These are phyloP conservation scores for Solanum appendiculatum DNA, from an alignment of 257 asterid genomes.

Conservation along the genomic window DNA sequence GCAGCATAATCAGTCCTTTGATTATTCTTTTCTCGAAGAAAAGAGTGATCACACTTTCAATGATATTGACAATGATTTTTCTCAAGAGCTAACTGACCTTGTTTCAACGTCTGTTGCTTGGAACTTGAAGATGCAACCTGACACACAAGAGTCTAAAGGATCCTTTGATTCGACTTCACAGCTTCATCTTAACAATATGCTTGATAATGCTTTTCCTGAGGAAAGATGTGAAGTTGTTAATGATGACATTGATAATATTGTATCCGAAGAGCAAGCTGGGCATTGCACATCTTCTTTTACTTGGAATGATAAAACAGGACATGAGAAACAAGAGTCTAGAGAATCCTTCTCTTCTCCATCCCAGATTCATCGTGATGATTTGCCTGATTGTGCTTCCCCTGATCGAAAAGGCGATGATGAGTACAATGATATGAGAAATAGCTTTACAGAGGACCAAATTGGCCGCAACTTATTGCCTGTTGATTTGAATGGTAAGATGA, in stretches of 20 bases:
- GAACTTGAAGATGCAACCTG: slow-evolving; percentile 38
- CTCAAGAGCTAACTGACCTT: slow-evolving; percentile 41
- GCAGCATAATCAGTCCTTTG: slow-evolving; percentile 29
- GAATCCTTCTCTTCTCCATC: neutral
- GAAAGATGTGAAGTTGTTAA: slow-evolving; percentile 31
- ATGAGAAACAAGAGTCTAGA: neutral
- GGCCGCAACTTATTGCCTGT: neutral
- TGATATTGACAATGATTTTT: slow-evolving; percentile 24
- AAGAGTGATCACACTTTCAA: slow-evolving; percentile 8
- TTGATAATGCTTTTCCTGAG: slow-evolving; percentile 33
- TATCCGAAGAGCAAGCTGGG: slow-evolving; percentile 40
- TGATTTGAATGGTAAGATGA: neutral
- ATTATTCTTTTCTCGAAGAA: slow-evolving; percentile 29
- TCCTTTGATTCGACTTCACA: slow-evolving; percentile 39
- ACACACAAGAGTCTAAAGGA: slow-evolving; percentile 37
- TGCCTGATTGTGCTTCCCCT: neutral
- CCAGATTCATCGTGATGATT: neutral
- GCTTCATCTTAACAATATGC: slow-evolving; percentile 34
- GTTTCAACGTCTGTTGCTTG: slow-evolving; percentile 44
- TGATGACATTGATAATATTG: slow-evolving; percentile 28
- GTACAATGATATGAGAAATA: neutral
- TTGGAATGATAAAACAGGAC: slow-evolving; percentile 28
- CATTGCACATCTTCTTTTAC: slow-evolving; percentile 40
- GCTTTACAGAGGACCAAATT: neutral
- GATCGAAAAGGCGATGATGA: neutral